These are phyloP conservation scores for Penicillium paradoxum DNA, from an alignment of 495 filamentous ascomycete genomes.

Conservation along the genomic window DNA sequence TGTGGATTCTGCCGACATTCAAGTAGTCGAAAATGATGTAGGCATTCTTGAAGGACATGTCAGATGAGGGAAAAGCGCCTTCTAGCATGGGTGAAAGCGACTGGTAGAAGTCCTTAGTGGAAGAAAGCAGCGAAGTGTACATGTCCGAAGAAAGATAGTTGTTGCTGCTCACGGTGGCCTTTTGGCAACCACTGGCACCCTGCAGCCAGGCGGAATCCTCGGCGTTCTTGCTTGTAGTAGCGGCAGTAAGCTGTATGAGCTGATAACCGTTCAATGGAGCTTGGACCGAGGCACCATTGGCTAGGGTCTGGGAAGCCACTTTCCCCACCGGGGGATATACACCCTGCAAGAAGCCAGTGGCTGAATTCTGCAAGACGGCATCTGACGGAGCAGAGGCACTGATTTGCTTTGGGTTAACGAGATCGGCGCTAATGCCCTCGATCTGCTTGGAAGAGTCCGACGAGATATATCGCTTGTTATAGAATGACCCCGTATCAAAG, in stretches of 20 bases:
- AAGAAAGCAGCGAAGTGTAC: constrained; percentile 48
- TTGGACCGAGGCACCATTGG: constrained; percentile 49
- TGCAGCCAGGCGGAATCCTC: constrained; percentile 58
- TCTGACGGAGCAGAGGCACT: constrained; percentile 53
- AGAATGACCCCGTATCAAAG: constrained; percentile 57
- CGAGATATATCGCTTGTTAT: constrained; percentile 57
- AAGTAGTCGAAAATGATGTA: constrained; percentile 60
- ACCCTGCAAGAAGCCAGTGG: constrained; percentile 55
- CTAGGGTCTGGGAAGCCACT: constrained; percentile 34
- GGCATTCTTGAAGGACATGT: constrained; percentile 64
- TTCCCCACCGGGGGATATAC: constrained; percentile 56
- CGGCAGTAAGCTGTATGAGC: constrained; percentile 48
- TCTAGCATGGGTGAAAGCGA: constrained; percentile 58
- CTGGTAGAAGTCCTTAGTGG: constrained; percentile 62
- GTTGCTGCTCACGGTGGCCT: constrained; percentile 63
- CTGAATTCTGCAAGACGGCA: constrained; percentile 57
- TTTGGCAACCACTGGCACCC: constrained; percentile 52
- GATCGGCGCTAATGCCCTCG: constrained; percentile 49
- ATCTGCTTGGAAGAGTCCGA: constrained; percentile 47
- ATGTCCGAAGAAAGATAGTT: constrained; percentile 61
- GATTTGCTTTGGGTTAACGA: constrained; percentile 56
- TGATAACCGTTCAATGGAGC: constrained; percentile 58
- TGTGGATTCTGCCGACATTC: constrained; percentile 52
- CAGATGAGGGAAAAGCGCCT: constrained; percentile 45
- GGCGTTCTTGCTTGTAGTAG: constrained; percentile 40